Evolutionary conservation across 2,329 filamentous ascomycete species (phyloP).

Genomic region (Ceratocystis alfenasii): DNA sequence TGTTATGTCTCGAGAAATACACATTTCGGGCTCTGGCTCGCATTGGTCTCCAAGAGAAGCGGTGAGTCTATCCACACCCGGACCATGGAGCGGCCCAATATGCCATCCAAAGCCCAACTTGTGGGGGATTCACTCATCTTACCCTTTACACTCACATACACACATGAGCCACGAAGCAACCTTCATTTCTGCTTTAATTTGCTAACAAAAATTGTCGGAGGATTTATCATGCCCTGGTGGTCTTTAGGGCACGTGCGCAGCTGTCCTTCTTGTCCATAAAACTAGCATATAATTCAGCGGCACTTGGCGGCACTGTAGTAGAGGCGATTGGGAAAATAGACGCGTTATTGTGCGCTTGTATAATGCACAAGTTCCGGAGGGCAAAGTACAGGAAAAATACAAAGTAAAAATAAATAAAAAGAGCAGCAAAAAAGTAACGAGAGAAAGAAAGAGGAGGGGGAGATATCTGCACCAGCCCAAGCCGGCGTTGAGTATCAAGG

Average conservation of each 20-base stretch:
- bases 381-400: neutral
- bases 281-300: slow-evolving; percentile 7
- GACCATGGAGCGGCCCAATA: neutral
- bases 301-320: slow-evolving; percentile 9
- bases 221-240: slow-evolving; percentile 10
- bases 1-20: no score
- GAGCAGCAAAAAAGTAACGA: neutral
- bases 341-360: neutral
- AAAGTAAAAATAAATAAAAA: neutral
- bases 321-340: neutral
- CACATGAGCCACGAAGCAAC: neutral
- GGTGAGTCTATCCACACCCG: neutral
- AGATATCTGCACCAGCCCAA: neutral
- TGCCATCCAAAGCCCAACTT: neutral
- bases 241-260: neutral
- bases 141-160: neutral
- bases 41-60: neutral
- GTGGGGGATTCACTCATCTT: neutral
- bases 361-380: neutral
- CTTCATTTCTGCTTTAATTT: neutral
- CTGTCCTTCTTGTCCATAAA: slow-evolving; percentile 5
- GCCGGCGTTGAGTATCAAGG: neutral
- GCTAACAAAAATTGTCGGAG: neutral
- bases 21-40: no score
- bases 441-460: neutral